Evolutionary conservation across 2,329 filamentous ascomycete genomes (phyloP).

Genomic region (Chalara sp.): DNA sequence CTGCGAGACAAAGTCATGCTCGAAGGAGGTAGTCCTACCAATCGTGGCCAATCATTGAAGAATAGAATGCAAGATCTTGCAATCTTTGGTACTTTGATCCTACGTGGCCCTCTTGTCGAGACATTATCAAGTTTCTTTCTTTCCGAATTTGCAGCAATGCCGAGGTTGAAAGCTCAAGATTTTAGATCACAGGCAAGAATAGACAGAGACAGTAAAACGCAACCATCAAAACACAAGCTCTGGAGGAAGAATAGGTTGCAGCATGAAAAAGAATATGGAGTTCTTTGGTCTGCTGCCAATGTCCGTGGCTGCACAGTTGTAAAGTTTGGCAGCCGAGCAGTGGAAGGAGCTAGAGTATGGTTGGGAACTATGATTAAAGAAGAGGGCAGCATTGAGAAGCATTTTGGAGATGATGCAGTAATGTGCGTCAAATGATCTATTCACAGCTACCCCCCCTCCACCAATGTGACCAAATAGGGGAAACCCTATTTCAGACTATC

Average conservation of each 20-base stretch:
- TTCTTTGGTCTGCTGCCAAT: slow-evolving; percentile 77
- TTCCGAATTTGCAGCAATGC: slow-evolving; percentile 68
- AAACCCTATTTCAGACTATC: too few relatives aligned
- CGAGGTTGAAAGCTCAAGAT: slow-evolving; percentile 75
- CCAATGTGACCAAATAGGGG: too few relatives aligned
- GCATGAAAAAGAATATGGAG: slow-evolving; percentile 49
- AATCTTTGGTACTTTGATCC: slow-evolving; percentile 77
- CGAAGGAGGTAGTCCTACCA: slow-evolving; percentile 42
- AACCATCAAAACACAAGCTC: slow-evolving; percentile 35
- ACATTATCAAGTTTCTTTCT: slow-evolving; percentile 68
- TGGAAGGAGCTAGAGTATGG: slow-evolving; percentile 79
- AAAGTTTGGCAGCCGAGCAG: slow-evolving; percentile 78
- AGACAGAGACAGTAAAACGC: slow-evolving; percentile 33
- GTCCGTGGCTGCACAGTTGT: slow-evolving; percentile 81
- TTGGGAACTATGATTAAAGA: slow-evolving; percentile 65
- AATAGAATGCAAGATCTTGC: slow-evolving; percentile 68
- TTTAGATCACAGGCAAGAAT: slow-evolving; percentile 54
- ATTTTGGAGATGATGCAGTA: slow-evolving; percentile 76
- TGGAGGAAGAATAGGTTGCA: slow-evolving; percentile 51
- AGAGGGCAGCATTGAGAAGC: slow-evolving; percentile 62
- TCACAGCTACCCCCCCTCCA: too few relatives aligned
- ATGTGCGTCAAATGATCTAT: slow-evolving; percentile 57
- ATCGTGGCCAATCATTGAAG: slow-evolving; percentile 34
- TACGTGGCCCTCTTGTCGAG: slow-evolving; percentile 66
- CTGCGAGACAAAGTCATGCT: slow-evolving; percentile 82